Base-by-base conservation (phyloP, 257 asterid species). In the Misopates orontium region DNA sequence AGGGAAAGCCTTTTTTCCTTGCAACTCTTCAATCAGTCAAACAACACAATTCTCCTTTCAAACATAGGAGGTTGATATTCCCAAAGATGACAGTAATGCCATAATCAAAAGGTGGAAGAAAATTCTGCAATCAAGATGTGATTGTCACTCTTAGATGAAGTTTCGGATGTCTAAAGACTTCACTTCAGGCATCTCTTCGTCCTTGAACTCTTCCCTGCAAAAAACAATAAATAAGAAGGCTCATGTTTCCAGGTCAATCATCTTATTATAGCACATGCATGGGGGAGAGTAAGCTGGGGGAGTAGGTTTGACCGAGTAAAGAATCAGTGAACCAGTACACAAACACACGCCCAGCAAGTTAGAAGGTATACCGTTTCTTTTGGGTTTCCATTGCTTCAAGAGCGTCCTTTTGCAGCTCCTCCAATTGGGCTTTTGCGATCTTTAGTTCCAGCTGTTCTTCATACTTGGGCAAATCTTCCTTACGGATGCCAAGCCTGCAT, bases 381-480 rank as follows among this genome's bases (percentile, higher is more conserved):
- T 93, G 97, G 65, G 97, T 83, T 28, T 87, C 97, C 99, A 93
- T 93, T 67, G 97, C 99, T 71, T 93, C 97, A 60, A 77, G 3
- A 36, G 83, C 87, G 32, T 89, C 96, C 84, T 92, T 92, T 80
- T 89, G 81, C 81, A 93, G 77, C 73, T 87, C 95, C 71, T 84
- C 95, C 49, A 90, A 77, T 56, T 93, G 97, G 31, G 95, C 97
- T 80, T 87, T 90, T 1, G 99, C 94, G 50, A 93, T 78, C 70
- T 90, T 93, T 1, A 82, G 87, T 71, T 93, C 99, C 79, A 93
- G 70, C 69, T 87, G 76, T 69, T 93, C 94, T 78, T 93, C 97
- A 12, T 83, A 87, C 63, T 93, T 93, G 70, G 99, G 96, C 70
- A 90, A 74, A 21, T 90, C 95, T 69, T 87, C 87, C 63, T 39